These are phyloP conservation scores for Phytophthora ramorum DNA, from an alignment of 352 stramenopile species.

Conservation along the genomic window DNA sequence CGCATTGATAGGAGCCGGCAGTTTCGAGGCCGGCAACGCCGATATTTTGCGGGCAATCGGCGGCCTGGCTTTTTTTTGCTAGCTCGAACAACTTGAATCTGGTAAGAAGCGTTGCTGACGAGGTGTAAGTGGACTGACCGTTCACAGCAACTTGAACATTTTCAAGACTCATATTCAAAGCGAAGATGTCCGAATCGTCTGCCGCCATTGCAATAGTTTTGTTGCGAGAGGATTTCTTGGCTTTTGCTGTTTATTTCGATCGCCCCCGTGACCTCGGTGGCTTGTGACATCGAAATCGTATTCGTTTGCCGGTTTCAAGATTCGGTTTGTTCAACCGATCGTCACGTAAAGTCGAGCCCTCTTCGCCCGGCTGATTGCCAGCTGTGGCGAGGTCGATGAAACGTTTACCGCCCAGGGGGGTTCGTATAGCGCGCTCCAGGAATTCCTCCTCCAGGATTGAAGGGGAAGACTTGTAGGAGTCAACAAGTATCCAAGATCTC, in stretches of 20 bases:
- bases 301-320: neutral
- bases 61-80: neutral
- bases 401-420: too few species aligned
- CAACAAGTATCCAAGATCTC: too few species aligned
- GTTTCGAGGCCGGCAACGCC: neutral
- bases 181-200: neutral
- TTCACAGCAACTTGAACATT: neutral
- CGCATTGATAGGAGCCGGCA: neutral
- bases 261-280: neutral
- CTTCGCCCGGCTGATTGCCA: too few species aligned
- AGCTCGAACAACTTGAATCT: conserved; percentile 1
- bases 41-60: neutral
- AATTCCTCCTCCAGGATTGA: too few species aligned
- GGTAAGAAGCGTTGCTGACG: neutral
- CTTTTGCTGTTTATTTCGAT: neutral
- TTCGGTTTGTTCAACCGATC: neutral
- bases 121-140: neutral
- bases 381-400: too few species aligned
- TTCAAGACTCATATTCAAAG: neutral
- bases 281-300: neutral
- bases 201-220: neutral
- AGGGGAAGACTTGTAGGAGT: too few species aligned
- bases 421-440: too few species aligned
- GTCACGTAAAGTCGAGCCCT: neutral
- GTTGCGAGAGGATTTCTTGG: neutral